phyloP scores from a whole-genome alignment of 1,284 basidiomycete genomes.

The Athelia psychrophila region DNA sequence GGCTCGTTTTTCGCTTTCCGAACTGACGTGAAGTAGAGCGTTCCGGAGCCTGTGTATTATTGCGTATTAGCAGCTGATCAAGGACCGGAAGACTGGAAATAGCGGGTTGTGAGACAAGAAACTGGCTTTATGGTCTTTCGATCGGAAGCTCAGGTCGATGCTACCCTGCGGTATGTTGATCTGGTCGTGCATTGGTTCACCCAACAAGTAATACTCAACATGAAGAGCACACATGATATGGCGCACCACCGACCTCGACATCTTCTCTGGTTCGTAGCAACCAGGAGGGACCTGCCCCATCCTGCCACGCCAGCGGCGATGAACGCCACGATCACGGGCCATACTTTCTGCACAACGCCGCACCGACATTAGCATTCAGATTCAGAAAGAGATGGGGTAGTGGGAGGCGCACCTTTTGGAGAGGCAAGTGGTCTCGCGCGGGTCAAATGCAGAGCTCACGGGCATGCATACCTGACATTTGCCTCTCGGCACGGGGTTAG shows the following conservation, averaged over 20 bases:
- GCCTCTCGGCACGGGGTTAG: too few species aligned
- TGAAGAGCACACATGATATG: constrained; percentile 51
- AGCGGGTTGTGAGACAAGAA: too few species aligned
- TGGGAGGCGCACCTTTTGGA: not conserved
- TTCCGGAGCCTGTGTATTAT: constrained; percentile 65
- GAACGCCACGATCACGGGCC: constrained; percentile 57
- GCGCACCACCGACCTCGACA: constrained; percentile 72
- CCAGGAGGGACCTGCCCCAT: constrained; percentile 67
- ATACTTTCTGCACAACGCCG: constrained; percentile 39
- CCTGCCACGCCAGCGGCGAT: constrained; percentile 51
- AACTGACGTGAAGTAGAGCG: constrained; percentile 78
- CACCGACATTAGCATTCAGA: not conserved
- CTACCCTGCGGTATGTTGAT: constrained; percentile 73
- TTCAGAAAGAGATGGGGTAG: not conserved
- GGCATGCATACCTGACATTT: too few species aligned
- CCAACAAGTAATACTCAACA: too few species aligned
- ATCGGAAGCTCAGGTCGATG: constrained; percentile 71
- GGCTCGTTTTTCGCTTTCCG: constrained; percentile 70
- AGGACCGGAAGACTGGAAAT: too few species aligned
- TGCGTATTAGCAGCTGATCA: not conserved
- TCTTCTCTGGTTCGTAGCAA: constrained; percentile 71
- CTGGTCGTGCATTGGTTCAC: constrained; percentile 36
- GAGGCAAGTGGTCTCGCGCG: not conserved
- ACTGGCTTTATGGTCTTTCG: constrained; percentile 63
- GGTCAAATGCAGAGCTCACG: too few species aligned